Evolutionary conservation across 331 rosid genomes (phyloP).

Genomic region (Spiraea crenata): DNA sequence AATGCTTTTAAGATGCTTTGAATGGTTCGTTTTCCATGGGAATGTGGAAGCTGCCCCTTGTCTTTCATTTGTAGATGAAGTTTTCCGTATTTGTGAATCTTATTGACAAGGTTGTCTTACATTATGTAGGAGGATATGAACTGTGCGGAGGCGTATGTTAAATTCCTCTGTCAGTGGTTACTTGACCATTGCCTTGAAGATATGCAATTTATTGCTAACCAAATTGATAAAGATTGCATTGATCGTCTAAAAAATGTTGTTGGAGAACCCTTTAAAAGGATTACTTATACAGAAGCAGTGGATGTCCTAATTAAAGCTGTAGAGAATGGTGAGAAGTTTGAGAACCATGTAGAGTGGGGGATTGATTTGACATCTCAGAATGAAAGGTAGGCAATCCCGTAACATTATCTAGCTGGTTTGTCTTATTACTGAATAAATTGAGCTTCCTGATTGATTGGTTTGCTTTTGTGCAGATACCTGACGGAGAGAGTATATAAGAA

Average conservation of each 20-base stretch:
- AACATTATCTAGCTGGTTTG: slow-evolving; percentile 7
- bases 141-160: slow-evolving; percentile 91
- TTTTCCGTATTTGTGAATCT: background rate
- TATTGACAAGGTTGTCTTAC: slow-evolving; percentile 2
- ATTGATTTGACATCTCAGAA: slow-evolving; percentile 92
- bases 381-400: slow-evolving; percentile 56
- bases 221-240: slow-evolving; percentile 75
- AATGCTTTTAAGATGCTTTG: background rate
- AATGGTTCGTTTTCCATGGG: background rate
- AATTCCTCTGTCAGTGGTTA: slow-evolving; percentile 77
- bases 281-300: slow-evolving; percentile 89
- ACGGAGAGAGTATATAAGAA: slow-evolving; percentile 80
- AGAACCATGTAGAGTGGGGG: slow-evolving; percentile 95
- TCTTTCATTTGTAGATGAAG: background rate
- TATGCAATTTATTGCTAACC: slow-evolving; percentile 83
- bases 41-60: background rate
- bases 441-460: slow-evolving; percentile 1
- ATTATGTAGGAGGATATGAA: slow-evolving; percentile 82
- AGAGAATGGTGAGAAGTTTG: slow-evolving; percentile 77
- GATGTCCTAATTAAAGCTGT: slow-evolving; percentile 71
- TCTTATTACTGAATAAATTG: slow-evolving; percentile 16
- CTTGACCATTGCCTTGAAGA: slow-evolving; percentile 83
- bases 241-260: slow-evolving; percentile 79
- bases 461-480: slow-evolving; percentile 57
- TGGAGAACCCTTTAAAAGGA: slow-evolving; percentile 62